These are phyloP conservation scores for Wickerhamomyces bovis DNA, from an alignment of 805 yeast genomes.

Conservation along the genomic window DNA sequence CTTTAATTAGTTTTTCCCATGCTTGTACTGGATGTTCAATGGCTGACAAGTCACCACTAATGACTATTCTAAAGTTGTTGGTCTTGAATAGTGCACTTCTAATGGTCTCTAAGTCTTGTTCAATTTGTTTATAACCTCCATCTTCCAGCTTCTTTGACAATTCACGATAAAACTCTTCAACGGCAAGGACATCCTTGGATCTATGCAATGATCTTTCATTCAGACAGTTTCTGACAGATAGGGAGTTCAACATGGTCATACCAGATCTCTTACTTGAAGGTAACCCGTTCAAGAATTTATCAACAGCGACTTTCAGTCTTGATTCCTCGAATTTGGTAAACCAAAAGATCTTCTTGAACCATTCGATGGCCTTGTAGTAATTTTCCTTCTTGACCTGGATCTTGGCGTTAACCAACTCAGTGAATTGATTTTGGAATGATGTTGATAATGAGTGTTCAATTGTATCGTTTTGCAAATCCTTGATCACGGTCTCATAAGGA, in stretches of 20 bases:
- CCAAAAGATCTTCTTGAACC: constrained; percentile 66
- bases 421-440: constrained; percentile 54
- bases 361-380: constrained; percentile 63
- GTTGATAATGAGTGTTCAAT: constrained; percentile 49
- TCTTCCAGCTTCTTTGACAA: constrained; percentile 44
- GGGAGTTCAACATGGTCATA: constrained; percentile 54
- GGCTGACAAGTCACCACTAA: constrained; percentile 60
- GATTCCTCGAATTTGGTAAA: constrained; percentile 65
- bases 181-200: constrained; percentile 57
- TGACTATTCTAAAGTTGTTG: constrained; percentile 58
- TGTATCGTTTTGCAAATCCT: constrained; percentile 67
- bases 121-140: constrained; percentile 45
- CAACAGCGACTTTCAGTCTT: constrained; percentile 55
- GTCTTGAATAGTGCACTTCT: constrained; percentile 46
- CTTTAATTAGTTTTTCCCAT: constrained; percentile 42
- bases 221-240: constrained; percentile 48
- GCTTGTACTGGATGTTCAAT: constrained; percentile 50
- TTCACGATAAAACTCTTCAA: constrained; percentile 51
- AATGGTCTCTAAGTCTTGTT: constrained; percentile 44
- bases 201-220: constrained; percentile 57
- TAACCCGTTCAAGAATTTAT: constrained; percentile 34
- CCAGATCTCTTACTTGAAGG: constrained; percentile 38
- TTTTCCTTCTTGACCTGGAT: constrained; percentile 57
- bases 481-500: constrained; percentile 72
- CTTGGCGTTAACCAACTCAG: constrained; percentile 59